Evolutionary conservation across 1,284 basidiomycete species (phyloP), one percentile per base, ranked within the genome.

Genomic region (Puccinia coronata): DNA sequence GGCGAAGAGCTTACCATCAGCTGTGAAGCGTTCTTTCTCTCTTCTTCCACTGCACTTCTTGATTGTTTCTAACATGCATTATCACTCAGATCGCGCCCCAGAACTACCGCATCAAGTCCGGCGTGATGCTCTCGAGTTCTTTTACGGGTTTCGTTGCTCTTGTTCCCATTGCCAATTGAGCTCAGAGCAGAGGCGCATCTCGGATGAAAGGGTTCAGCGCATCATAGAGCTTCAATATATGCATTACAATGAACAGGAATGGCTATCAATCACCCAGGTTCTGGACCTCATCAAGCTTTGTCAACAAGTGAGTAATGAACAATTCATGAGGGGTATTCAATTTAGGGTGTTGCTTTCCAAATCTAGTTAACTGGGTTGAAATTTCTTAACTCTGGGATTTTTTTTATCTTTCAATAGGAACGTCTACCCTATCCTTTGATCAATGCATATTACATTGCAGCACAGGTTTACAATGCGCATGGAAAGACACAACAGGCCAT

Each of bases 1-100:
- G 76, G 76, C 53, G 76, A 79, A 34, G 76, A 79, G 65, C 65
- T 79, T 39, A 70, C 76, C 1, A 51, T 79, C 28, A 28, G 31
- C 11, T 79, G 76, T 79, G 43, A 70, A 59, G 49, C 1, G 6
- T n/a, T 23, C 18, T 28, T 49, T 43, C 41, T 49, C n/a, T 14
- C 39, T 23, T n/a, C n/a, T n/a, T n/a, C 16, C 1, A 3, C 39
- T 9, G 2, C 43, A 47, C 11, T n/a, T 31, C 31, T 16, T 5
- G 36, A 23, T n/a, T 5, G 16, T 61, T 18, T 16, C 67, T 70
- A 25, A 70, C 4, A 49, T 51, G 1, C 23, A 31, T 39, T 18
- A 47, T 5, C 20, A 18, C n/a, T n/a, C n/a, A 70, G 67, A 70
- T 39, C 67, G 39, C 39, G 11, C 67, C 9, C 23, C 47, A 28